phyloP scores from a whole-genome alignment of 306 rosid species.

The Prinsepia uniflora region DNA sequence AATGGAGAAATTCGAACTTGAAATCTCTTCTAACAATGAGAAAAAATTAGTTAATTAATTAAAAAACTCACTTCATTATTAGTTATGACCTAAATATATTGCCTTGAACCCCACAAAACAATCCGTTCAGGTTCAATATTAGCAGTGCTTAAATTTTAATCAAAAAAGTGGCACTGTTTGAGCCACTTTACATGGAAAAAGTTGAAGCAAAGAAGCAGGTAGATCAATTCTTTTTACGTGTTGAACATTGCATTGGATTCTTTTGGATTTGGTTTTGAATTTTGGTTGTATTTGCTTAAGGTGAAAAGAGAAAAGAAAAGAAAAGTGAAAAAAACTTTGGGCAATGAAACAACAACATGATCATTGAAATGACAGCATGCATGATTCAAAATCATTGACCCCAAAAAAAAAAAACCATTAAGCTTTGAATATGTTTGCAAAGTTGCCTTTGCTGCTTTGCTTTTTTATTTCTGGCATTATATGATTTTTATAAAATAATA shows the following conservation, averaged over 20 bases:
- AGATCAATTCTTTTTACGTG: not conserved
- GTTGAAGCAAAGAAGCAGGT: not conserved
- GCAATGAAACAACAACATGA: conserved; percentile 34
- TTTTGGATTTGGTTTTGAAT: not conserved
- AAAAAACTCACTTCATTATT: no score
- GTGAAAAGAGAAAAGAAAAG: conserved; percentile 6
- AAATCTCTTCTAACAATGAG: no score
- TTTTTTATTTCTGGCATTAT: not conserved
- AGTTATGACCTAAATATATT: no score
- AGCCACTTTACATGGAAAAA: not conserved
- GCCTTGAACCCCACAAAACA: not conserved
- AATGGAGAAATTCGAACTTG: no score
- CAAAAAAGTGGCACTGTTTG: not conserved
- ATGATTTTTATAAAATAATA: not conserved
- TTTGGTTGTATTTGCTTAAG: not conserved
- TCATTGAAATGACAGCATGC: conserved; percentile 44
- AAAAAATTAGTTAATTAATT: no score
- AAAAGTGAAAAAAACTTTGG: conserved; percentile 38
- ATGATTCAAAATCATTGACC: conserved; percentile 24
- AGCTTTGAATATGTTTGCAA: conserved; percentile 16
- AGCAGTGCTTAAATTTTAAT: not conserved
- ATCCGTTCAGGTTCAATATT: not conserved
- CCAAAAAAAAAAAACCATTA: conserved; percentile 6
- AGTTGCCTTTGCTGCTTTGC: conserved; percentile 31
- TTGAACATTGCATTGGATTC: conserved; percentile 4